phyloP scores from a whole-genome alignment of 2,329 filamentous ascomycete genomes.

The Nigrospora oryzae region DNA sequence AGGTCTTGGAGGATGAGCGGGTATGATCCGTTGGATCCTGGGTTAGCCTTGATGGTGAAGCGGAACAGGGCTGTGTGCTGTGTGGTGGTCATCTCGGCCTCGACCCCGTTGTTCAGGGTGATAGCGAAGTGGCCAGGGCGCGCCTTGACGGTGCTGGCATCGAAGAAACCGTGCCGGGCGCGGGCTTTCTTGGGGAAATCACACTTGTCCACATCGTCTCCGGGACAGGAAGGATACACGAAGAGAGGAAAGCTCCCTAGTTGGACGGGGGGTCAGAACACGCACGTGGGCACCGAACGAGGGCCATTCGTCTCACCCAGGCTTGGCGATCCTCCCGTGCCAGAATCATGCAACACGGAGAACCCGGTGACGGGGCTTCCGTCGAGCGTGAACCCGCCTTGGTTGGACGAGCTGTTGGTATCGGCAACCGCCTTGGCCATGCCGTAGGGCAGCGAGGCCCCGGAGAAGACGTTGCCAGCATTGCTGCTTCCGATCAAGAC shows the following conservation, averaged over 20 bases:
- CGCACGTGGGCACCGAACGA: too few species aligned
- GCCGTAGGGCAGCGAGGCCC: conserved; percentile 25
- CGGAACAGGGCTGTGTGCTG: conserved; percentile 59
- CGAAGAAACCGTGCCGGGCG: conserved; percentile 32
- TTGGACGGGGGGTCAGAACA: too few species aligned
- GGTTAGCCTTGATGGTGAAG: conserved; percentile 48
- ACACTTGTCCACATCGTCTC: conserved; percentile 54
- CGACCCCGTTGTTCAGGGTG: conserved; percentile 46
- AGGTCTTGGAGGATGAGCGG: conserved; percentile 61
- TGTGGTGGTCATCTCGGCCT: conserved; percentile 59
- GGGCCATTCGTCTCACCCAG: conserved; percentile 27
- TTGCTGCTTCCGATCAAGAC: conserved; percentile 44
- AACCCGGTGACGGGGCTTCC: conserved; percentile 42
- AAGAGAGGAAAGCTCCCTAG: conserved; percentile 63
- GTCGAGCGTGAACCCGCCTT: conserved; percentile 49
- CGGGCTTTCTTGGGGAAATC: conserved; percentile 43
- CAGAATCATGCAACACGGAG: conserved; percentile 50
- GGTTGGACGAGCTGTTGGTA: conserved; percentile 41
- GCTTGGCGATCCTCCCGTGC: conserved; percentile 50
- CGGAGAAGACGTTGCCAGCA: conserved; percentile 37
- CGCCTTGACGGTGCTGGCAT: conserved; percentile 42
- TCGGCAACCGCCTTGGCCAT: conserved; percentile 52
- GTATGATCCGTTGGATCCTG: conserved; percentile 27
- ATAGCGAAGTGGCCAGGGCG: conserved; percentile 60
- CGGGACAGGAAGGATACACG: conserved; percentile 52